Conservation (phyloP, 1,284 basidiomycete species). For the Earliella scabrosa region DNA sequence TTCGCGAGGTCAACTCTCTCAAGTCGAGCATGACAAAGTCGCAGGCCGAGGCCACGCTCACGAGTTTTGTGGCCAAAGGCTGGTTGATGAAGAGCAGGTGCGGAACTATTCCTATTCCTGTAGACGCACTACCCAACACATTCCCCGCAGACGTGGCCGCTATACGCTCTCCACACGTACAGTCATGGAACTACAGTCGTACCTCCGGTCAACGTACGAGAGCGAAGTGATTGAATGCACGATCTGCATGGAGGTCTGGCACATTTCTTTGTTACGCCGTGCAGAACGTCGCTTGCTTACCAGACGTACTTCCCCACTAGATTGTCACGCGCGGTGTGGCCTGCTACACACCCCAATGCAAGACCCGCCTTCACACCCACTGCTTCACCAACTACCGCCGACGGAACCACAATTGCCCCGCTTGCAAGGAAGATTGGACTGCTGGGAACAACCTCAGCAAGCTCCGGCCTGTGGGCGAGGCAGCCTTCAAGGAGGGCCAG, state of each 20-base stretch:
- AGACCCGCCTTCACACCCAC: slow-evolving; percentile 66
- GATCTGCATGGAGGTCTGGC: slow-evolving; percentile 70
- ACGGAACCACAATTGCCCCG: slow-evolving; percentile 53
- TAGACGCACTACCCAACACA: background rate
- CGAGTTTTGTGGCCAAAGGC: slow-evolving; percentile 81
- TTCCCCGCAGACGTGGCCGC: slow-evolving; percentile 50
- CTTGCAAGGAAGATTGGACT: slow-evolving; percentile 64
- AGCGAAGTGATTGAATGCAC: slow-evolving; percentile 76
- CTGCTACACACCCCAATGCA: slow-evolving; percentile 69
- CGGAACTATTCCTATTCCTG: slow-evolving; percentile 29
- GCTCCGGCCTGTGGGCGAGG: slow-evolving; percentile 65
- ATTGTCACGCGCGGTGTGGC: slow-evolving; percentile 69
- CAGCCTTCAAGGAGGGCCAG: slow-evolving; percentile 60
- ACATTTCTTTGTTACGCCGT: background rate
- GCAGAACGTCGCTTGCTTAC: too few relatives aligned
- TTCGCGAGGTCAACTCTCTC: slow-evolving; percentile 68
- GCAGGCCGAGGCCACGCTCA: slow-evolving; percentile 73
- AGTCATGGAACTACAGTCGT: slow-evolving; percentile 73
- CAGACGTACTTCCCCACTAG: too few relatives aligned
- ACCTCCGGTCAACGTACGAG: slow-evolving; percentile 76
- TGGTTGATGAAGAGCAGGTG: slow-evolving; percentile 82
- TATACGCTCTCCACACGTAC: slow-evolving; percentile 81
- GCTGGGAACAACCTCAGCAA: slow-evolving; percentile 43
- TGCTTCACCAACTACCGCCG: slow-evolving; percentile 60
- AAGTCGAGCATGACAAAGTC: slow-evolving; percentile 75